Evolutionary conservation across 257 asterid genomes (phyloP), one percentile per base, ranked within the genome.

Genomic region (Avicennia marina): DNA sequence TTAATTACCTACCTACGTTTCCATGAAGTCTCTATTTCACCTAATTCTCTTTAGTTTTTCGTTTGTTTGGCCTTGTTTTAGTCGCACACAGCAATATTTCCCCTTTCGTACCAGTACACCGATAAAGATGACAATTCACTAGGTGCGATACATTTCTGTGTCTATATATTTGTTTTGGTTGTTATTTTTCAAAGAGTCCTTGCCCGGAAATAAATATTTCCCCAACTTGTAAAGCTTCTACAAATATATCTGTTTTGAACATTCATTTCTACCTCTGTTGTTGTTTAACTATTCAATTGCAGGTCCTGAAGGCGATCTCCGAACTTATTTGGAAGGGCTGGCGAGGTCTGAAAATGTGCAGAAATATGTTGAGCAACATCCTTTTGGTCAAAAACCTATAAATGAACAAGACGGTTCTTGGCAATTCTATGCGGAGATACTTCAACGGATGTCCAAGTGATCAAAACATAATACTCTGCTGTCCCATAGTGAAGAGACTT

Each of bases 301-400:
- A 81, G 88, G 82, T n/a, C 87, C 86, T 25, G 93, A 75, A 78
- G 98, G 98, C 21, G 75, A 76, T 52, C 75, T 91, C 56, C 81
- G 94, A 58, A 77, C 68, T 31, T 91, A 85, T 74, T 75, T 91
- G 75, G 86, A 85, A 67, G 85, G 78, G 22, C 48, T 91, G 60
- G 56, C 72, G 26, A 54, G 24, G 38, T 70, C 77, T 24, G 89
- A 76, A 32, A 67, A 81, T 68, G 80, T 85, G 33, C 85, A 56
- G 73, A 66, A 66, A 43, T 76, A 79, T 55, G 82, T 91, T 8
- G 78, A 77, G 74, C 82, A 78, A 56, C 82, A 88, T 46, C 98
- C 96, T 2, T 83, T 79, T 56, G 98, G 98, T 67, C 95, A 91
- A 73, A 56, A 33, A 44, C 77, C 82, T 59, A 83, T 91, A 53